These are phyloP conservation scores for Malassezia globosa DNA, from an alignment of 1,284 basidiomycete species.

Conservation along the genomic window DNA sequence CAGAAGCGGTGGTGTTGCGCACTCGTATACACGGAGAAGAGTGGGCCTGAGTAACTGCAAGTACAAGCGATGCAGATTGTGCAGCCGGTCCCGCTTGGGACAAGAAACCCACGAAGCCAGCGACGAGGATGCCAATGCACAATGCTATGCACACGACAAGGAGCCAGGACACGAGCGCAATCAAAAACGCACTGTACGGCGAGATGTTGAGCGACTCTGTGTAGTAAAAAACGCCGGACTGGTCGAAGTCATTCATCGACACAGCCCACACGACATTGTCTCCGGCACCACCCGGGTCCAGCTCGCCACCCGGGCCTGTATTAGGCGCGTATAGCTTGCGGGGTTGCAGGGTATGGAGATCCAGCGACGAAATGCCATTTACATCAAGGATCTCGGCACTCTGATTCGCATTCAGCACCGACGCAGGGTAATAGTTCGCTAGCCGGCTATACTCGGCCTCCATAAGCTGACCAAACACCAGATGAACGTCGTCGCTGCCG, in stretches of 20 bases:
- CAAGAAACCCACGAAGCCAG: conserved; percentile 14
- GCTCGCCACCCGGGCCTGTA: conserved; percentile 36
- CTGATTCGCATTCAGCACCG: conserved; percentile 8
- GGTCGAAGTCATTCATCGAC: conserved; percentile 17
- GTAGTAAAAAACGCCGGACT: conserved; percentile 30
- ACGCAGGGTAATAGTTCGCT: conserved; percentile 12
- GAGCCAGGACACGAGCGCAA: conserved; percentile 33
- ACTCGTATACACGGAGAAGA: conserved; percentile 1
- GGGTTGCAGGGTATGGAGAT: not conserved
- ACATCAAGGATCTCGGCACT: conserved; percentile 9
- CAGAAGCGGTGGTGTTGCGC: conserved; percentile 16
- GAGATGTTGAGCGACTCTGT: conserved; percentile 32
- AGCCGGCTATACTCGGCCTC: conserved; percentile 21
- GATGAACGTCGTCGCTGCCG: conserved; percentile 56
- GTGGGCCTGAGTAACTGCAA: conserved; percentile 1
- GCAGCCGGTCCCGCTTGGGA: not conserved
- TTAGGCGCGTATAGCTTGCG: conserved; percentile 33
- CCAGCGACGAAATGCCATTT: not conserved
- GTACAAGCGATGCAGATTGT: not conserved
- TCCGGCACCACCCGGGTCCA: conserved; percentile 16
- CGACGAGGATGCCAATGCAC: conserved; percentile 15
- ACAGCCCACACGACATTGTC: conserved; percentile 20
- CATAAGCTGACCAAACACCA: conserved; percentile 23
- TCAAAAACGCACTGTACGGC: conserved; percentile 36
- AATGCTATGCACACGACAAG: conserved; percentile 31